Evolutionary conservation across 345 rosid genomes (phyloP).

Genomic region (Eucalyptus lansdowneana): DNA sequence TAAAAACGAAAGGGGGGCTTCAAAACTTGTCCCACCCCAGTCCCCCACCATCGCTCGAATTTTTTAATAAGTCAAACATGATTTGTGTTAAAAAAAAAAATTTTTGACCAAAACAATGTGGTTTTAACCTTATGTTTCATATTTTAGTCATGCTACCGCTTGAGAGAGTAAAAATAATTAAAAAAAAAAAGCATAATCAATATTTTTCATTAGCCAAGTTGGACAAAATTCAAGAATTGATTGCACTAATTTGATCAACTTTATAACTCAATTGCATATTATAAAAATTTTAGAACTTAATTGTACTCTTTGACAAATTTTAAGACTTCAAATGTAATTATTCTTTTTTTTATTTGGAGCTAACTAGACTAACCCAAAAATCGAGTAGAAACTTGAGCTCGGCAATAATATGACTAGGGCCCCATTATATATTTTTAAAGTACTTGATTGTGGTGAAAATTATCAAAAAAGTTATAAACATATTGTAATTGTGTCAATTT

Average conservation of each 20-base stretch:
- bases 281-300: accelerated
- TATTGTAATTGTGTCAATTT: accelerated
- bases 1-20: too few relatives aligned
- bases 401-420: background rate
- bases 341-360: background rate
- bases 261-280: accelerated
- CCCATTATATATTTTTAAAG: accelerated
- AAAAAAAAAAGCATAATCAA: too few relatives aligned
- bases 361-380: background rate
- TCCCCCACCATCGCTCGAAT: too few relatives aligned
- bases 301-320: accelerated
- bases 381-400: background rate
- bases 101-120: accelerated
- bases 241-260: too few relatives aligned
- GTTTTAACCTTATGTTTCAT: too few relatives aligned
- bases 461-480: accelerated
- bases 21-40: too few relatives aligned
- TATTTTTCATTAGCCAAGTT: accelerated
- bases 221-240: too few relatives aligned
- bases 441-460: accelerated
- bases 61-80: too few relatives aligned
- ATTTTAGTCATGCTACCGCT: accelerated
- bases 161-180: too few relatives aligned
- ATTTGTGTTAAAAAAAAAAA: too few relatives aligned
- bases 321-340: background rate